Evolutionary conservation across 2,329 filamentous ascomycete species (phyloP), one percentile per base, ranked within the genome.

Genomic region (Emergomyces orientalis): DNA sequence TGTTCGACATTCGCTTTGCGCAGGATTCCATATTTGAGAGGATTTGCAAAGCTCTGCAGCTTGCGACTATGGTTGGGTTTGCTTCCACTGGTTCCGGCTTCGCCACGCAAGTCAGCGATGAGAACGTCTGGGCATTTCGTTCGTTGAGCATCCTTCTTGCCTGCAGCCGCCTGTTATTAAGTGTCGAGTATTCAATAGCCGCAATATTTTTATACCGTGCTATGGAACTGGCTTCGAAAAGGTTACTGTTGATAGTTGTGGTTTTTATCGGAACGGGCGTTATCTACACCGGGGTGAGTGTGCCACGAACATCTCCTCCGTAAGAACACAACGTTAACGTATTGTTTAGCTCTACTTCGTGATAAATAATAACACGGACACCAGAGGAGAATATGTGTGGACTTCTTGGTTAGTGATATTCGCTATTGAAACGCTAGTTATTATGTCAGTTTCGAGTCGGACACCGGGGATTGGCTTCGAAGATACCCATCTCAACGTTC

Each of bases 1-100:
- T 88, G 1, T 87, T 85, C 70, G 86, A 89, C 71, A 82, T 88
- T 43, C 84, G 86, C 0, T 88, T 86, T 70, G 81, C 83, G 0
- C 79, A 82, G 25, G 86, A 88, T 72, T 85, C 82, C 41, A 77
- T 88, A 49, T 86, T 88, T 67, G 84, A 88, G 67, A 81, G 86
- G 37, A 68, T 79, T 32, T 81, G 80, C 64, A 84, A 86, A 69
- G 82, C 80, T 1, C 67, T 84, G 3, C 85, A 88, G 66, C 81
- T 88, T 14, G 85, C 81, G 34, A 82, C 85, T 52, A 85, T 88
- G 82, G 79, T 87, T 51, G 85, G 84, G 6, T 87, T 88, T 65
- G 83, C 85, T 8, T 83, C 86, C 30, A 81, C 86, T 9, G 84
- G 83, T 34, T 74, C 76, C 22, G 72, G 74, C 2, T 80, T 80